phyloP scores from a whole-genome alignment of 208 protist genomes.

The Angomonas desouzai region DNA sequence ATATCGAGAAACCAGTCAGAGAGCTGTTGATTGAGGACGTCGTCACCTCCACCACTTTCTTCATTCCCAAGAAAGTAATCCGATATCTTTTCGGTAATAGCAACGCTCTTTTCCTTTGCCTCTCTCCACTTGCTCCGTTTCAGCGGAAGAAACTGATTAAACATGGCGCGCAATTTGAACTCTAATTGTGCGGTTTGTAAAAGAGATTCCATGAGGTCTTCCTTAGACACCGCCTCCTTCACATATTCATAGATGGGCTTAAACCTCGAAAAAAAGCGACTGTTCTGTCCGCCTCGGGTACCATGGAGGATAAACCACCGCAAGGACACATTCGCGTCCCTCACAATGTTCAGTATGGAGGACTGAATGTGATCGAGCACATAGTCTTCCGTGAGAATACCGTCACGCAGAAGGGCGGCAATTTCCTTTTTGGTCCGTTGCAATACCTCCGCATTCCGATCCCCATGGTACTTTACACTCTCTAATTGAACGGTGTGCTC shows the following conservation, averaged over 20 bases:
- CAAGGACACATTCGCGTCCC: slow-evolving; percentile 93
- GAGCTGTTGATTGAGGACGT: slow-evolving; percentile 83
- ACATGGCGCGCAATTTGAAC: slow-evolving; percentile 87
- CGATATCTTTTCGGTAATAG: slow-evolving; percentile 66
- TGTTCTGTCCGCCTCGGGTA: slow-evolving; percentile 6
- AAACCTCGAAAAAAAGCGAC: slow-evolving; percentile 19
- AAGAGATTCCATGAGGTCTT: slow-evolving; percentile 88
- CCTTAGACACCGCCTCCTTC: slow-evolving; percentile 25
- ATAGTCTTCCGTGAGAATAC: slow-evolving; percentile 92
- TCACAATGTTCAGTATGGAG: slow-evolving; percentile 80
- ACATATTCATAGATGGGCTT: slow-evolving; percentile 32
- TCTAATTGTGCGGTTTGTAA: slow-evolving; percentile 95
- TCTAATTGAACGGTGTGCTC: slow-evolving; percentile 76
- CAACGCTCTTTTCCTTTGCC: slow-evolving; percentile 55
- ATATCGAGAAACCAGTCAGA: slow-evolving; percentile 94
- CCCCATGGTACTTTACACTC: slow-evolving; percentile 71
- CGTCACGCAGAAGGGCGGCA: slow-evolving; percentile 65
- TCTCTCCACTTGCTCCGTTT: slow-evolving; percentile 90
- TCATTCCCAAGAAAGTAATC: slow-evolving; percentile 93
- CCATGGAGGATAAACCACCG: slow-evolving; percentile 95
- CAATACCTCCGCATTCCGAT: slow-evolving; percentile 44
- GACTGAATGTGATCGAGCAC: slow-evolving; percentile 91
- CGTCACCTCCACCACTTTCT: slow-evolving; percentile 57
- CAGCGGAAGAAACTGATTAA: slow-evolving; percentile 79
- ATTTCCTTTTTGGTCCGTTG: slow-evolving; percentile 32